Conservation (phyloP, 192 early-diverging fungal species). For the Backusella liffmaniae region DNA sequence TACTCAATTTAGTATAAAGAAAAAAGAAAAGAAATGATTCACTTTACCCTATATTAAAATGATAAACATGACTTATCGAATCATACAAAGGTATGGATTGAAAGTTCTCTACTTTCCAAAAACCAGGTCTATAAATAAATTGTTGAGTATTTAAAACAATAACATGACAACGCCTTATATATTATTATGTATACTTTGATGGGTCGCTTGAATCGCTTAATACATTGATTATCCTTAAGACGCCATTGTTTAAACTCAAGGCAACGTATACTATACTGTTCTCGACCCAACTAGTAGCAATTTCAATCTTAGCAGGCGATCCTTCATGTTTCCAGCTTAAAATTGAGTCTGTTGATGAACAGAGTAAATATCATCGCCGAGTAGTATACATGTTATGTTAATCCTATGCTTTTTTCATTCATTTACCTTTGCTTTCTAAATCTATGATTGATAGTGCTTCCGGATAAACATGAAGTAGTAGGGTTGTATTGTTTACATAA, state of each 20-base stretch:
- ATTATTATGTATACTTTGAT: neutral
- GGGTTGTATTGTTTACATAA: neutral
- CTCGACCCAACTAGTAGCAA: neutral
- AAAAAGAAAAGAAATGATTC: neutral
- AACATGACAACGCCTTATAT: neutral
- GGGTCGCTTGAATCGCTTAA: neutral
- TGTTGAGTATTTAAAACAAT: too few relatives aligned
- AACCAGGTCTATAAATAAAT: neutral
- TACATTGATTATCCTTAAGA: neutral
- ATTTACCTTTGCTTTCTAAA: neutral
- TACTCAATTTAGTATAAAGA: too few relatives aligned
- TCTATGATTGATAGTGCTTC: neutral
- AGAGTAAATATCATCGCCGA: neutral
- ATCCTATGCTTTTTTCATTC: neutral
- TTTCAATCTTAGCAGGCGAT: neutral
- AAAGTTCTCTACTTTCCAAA: neutral
- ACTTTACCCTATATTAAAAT: conserved; percentile 4
- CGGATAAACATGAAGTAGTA: neutral
- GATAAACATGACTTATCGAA: neutral
- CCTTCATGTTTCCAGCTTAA: neutral
- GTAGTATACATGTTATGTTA: neutral
- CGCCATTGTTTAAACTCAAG: neutral
- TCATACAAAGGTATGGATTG: neutral
- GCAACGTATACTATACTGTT: neutral
- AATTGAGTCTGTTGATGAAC: neutral